A percentile compares a stretch with the other conserved stretches of the same genome.
phyloP scores from a whole-genome alignment of 192 early-diverging fungal species.

The Allomyces javanicus region DNA sequence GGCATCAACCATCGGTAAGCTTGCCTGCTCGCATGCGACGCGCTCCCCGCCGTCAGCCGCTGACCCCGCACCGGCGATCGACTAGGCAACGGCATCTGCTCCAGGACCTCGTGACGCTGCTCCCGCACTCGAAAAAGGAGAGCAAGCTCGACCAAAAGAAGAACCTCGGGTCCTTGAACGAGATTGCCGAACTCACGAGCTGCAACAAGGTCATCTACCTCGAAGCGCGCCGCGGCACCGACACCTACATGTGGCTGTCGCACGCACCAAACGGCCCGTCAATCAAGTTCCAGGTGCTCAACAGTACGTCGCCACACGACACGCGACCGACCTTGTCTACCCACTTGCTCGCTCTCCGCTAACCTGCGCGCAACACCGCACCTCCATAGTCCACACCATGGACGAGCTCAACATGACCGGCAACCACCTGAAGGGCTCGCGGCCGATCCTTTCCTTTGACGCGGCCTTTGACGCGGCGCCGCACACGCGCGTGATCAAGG shows the following conservation, averaged over 20 bases:
- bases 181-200: conserved; percentile 86
- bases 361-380: not conserved
- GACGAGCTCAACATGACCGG: conserved; percentile 96
- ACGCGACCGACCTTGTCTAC: not conserved
- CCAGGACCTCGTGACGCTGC: conserved; percentile 62
- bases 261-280: conserved; percentile 89
- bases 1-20: conserved; percentile 64
- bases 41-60: not conserved
- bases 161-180: conserved; percentile 74
- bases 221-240: conserved; percentile 76
- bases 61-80: not conserved
- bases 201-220: conserved; percentile 98
- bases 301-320: conserved; percentile 29
- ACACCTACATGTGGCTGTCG: conserved; percentile 89
- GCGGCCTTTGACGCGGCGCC: conserved; percentile 71
- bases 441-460: conserved; percentile 90
- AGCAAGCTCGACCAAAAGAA: conserved; percentile 81
- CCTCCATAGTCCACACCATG: conserved; percentile 76
- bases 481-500: conserved; percentile 74
- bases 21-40: not conserved
- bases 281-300: conserved; percentile 86
- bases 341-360: not conserved
- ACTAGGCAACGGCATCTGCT: conserved; percentile 76
- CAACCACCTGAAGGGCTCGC: conserved; percentile 91
- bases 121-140: conserved; percentile 94